Evolutionary conservation across 2,329 filamentous ascomycete genomes (phyloP).

Genomic region (Hymenoscyphus fructigenus): DNA sequence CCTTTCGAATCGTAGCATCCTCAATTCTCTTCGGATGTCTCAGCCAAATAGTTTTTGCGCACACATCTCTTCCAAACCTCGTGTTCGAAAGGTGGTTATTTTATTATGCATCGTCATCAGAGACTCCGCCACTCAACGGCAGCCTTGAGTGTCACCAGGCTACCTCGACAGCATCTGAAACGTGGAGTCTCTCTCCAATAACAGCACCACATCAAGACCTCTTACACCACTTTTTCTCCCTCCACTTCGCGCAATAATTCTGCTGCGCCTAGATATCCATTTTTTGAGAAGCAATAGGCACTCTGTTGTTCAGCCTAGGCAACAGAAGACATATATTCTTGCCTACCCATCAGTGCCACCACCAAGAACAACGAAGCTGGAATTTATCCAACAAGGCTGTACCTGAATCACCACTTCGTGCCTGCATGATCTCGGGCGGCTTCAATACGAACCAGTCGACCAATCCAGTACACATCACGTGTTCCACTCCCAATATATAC

Average conservation of each 20-base stretch:
- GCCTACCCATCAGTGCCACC: background rate
- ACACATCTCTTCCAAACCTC: background rate
- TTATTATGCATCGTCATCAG: conserved; percentile 1
- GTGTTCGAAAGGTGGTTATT: background rate
- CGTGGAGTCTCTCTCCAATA: conserved; percentile 1
- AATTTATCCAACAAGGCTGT: background rate
- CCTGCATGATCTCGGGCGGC: conserved; percentile 16
- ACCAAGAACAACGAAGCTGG: background rate
- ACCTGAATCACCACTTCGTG: conserved; percentile 11
- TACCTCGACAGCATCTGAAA: conserved; percentile 14
- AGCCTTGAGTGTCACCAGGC: conserved; percentile 14
- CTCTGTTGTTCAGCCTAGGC: conserved; percentile 6
- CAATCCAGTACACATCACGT: background rate
- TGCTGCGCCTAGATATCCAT: conserved; percentile 5
- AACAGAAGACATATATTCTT: conserved; percentile 5
- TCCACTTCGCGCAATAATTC: background rate
- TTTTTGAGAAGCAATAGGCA: conserved; percentile 14
- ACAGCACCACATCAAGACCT: background rate
- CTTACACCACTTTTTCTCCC: background rate
- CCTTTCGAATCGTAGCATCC: background rate
- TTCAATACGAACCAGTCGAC: background rate
- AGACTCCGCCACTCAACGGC: conserved; percentile 2
- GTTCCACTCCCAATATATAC: background rate
- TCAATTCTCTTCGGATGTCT: background rate
- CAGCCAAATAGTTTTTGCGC: background rate